A percentile compares a stretch with the other conserved stretches of the same genome.
phyloP scores from a whole-genome alignment of 495 filamentous ascomycete genomes.

The Hyaloscypha finlandica region DNA sequence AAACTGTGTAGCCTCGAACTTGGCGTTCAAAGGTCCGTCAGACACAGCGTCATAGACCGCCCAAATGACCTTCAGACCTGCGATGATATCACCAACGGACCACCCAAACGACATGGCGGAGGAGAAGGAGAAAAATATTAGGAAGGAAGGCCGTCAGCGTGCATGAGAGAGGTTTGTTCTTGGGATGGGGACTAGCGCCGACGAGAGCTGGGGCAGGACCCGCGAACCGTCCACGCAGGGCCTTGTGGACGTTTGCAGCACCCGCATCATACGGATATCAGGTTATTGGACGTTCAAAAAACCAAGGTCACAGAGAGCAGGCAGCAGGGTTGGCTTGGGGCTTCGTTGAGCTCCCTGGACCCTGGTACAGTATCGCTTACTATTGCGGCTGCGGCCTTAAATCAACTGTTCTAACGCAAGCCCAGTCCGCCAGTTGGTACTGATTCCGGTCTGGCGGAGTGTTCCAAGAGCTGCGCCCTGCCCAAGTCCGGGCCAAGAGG shows the following conservation, averaged over 20 bases:
- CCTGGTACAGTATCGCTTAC: too few species aligned
- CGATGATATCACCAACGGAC: slow-evolving; percentile 19
- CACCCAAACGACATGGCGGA: slow-evolving; percentile 21
- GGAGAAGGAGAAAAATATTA: background rate
- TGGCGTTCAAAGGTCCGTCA: slow-evolving; percentile 19
- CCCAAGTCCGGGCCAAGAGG: too few species aligned
- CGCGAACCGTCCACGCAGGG: slow-evolving; percentile 1
- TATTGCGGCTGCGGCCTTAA: too few species aligned
- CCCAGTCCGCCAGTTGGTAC: too few species aligned
- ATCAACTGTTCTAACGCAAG: too few species aligned
- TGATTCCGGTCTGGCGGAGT: too few species aligned
- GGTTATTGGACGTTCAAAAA: too few species aligned
- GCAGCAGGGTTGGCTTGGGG: too few species aligned
- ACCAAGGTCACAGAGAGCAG: too few species aligned
- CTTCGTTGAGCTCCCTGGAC: too few species aligned
- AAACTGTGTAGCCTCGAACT: slow-evolving; percentile 18
- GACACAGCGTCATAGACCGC: slow-evolving; percentile 17
- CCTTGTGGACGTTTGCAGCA: background rate
- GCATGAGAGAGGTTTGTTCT: background rate
- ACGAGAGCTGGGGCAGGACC: background rate
- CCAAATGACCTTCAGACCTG: slow-evolving; percentile 19
- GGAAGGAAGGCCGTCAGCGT: background rate
- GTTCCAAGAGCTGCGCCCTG: too few species aligned
- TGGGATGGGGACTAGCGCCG: too few species aligned
- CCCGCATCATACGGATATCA: background rate